Evolutionary conservation across 495 filamentous ascomycete genomes (phyloP).

Genomic region (Ramalina intermedia): DNA sequence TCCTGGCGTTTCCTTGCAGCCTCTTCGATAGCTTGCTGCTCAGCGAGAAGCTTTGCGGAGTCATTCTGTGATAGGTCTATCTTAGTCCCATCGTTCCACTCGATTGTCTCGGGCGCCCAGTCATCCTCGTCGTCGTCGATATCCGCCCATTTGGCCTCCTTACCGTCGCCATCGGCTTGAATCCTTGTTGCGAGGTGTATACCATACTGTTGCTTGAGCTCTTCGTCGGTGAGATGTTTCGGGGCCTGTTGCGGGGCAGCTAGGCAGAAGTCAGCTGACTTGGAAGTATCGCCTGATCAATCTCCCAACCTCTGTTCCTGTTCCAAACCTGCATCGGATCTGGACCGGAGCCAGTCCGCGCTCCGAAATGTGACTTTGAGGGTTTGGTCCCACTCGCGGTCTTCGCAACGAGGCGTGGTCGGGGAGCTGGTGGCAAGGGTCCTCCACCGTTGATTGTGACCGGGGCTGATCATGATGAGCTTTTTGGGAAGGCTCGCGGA

Average conservation of each 20-base stretch:
- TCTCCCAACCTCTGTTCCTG: conserved; percentile 76
- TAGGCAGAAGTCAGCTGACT: conserved; percentile 26
- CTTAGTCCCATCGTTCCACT: conserved; percentile 96
- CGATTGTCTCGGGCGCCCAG: conserved; percentile 90
- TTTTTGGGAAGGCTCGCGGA: neutral
- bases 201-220: conserved; percentile 85
- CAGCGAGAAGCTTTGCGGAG: conserved; percentile 25
- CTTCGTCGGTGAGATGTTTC: conserved; percentile 94
- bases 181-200: conserved; percentile 92
- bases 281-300: neutral
- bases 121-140: conserved; percentile 98
- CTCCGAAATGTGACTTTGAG: conserved; percentile 28
- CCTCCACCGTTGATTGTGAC: conserved; percentile 26
- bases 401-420: conserved; percentile 55
- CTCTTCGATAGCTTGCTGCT: conserved; percentile 24
- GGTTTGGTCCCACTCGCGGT: conserved; percentile 41
- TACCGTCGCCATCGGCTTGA: conserved; percentile 64
- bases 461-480: conserved; percentile 22
- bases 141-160: conserved; percentile 92
- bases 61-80: conserved; percentile 58
- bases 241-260: conserved; percentile 64
- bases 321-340: conserved; percentile 86
- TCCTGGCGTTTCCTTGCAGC: conserved; percentile 18
- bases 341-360: conserved; percentile 37
- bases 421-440: conserved; percentile 30